phyloP scores from a whole-genome alignment of 495 filamentous ascomycete species.

The Talaromyces liani region DNA sequence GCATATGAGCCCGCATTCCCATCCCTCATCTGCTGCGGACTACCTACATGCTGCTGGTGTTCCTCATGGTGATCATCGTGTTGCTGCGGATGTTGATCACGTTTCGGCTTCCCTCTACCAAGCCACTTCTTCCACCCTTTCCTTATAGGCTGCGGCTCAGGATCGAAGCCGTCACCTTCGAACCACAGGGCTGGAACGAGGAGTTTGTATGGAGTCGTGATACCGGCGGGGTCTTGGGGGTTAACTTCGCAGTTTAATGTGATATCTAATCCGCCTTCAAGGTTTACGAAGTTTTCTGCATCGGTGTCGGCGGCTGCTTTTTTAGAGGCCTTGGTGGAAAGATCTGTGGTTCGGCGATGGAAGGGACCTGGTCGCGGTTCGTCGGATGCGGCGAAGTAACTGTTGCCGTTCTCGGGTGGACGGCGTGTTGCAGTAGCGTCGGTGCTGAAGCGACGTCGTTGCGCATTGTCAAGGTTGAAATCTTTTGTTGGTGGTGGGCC shows the following conservation, averaged over 20 bases:
- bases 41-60: conserved; percentile 18
- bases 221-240: conserved; percentile 76
- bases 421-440: conserved; percentile 22
- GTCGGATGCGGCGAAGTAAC: conserved; percentile 25
- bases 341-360: conserved; percentile 65
- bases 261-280: conserved; percentile 76
- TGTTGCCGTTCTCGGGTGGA: conserved; percentile 25
- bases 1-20: neutral
- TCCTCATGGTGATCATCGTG: conserved; percentile 21
- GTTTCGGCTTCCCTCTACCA: conserved; percentile 16
- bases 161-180: conserved; percentile 37
- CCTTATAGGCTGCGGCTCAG: conserved; percentile 24
- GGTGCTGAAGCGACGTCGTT: conserved; percentile 30
- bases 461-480: conserved; percentile 20
- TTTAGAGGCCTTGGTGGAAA: conserved; percentile 44
- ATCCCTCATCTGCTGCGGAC: neutral
- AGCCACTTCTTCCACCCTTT: conserved; percentile 42
- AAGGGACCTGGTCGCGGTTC: conserved; percentile 44
- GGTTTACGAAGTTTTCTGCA: conserved; percentile 49
- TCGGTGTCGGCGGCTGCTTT: conserved; percentile 39
- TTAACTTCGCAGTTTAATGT: conserved; percentile 81
- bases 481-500: conserved; percentile 37
- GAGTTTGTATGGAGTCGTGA: conserved; percentile 78
- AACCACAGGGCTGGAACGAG: conserved; percentile 70
- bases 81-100: neutral